Base-by-base conservation (phyloP, 352 stramenopile species). In the Detonula confervacea region DNA sequence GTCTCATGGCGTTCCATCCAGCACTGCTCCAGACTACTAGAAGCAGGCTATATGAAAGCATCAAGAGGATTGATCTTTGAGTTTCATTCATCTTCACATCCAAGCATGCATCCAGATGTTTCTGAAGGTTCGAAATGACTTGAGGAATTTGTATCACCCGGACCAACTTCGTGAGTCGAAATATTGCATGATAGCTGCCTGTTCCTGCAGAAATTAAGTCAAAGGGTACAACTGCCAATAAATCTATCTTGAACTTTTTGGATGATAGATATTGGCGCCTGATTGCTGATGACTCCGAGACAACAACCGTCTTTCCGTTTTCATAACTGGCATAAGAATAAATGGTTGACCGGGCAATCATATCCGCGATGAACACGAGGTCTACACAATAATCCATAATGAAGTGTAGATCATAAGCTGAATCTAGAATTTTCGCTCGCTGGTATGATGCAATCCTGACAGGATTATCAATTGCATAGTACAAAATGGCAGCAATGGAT, bases 31-130 rank as follows among this genome's bases (percentile, higher is more conserved):
- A 88, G 46, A 88, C 68, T 14, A 88, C 65, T 9, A 88, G 55
- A 20, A 88, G 56, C 0, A 86, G 27, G 51, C 62, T 83, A 22
- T 67, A 83, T 8, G 85, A 18, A 39, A 80, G 29, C 80, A 85
- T 87, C 37, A 83, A 61, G 3, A 87, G 44, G 49, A 78, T 64
- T 33, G 69, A 83, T 68, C 67, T 47, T 22, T 83, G 59, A 37
- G 75, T 87, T 73, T 85, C 80, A 25, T 67, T 82, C 42, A 81
- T 79, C 42, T 81, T 84, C 5, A 84, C 42, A 49, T 78, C 57
- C 60, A 85, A 80, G 57, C 66, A 81, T 18, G 63, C 57, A 47
- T 79, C 65, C 20, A 87, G 63, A 64, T 87, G 61, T 25, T 70
- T 76, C 51, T 84, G 75, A 39, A 87, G 56, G 9, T 73, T 78